phyloP scores from a whole-genome alignment of 768 basidiomycete genomes.

The Naganishia vaughanmartiniae region DNA sequence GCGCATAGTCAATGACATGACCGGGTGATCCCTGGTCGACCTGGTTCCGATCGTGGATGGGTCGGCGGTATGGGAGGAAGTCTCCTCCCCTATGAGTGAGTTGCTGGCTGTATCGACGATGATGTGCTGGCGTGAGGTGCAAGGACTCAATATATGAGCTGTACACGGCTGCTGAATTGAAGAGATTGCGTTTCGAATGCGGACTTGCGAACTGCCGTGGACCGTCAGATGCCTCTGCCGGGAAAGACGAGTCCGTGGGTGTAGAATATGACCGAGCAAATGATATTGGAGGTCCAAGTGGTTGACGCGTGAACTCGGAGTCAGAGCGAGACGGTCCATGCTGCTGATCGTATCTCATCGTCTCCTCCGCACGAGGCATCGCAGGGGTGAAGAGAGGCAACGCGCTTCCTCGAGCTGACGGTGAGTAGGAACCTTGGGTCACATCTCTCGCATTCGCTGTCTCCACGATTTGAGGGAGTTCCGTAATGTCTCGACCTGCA shows the following conservation, averaged over 20 bases:
- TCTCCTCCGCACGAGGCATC: background rate
- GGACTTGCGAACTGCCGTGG: background rate
- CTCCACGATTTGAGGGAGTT: background rate
- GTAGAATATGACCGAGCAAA: background rate
- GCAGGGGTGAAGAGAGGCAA: background rate
- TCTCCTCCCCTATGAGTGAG: no score
- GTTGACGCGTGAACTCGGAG: background rate
- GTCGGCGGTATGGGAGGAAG: background rate
- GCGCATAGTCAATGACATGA: background rate
- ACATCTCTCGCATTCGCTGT: background rate
- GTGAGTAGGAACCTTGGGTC: background rate
- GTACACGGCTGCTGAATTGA: background rate
- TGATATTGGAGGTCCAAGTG: background rate
- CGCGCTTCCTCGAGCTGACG: background rate
- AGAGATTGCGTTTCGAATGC: background rate
- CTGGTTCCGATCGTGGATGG: background rate
- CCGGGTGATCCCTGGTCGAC: background rate
- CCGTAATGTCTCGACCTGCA: background rate
- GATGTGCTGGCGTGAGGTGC: no score
- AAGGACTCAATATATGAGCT: background rate
- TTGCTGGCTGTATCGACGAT: background rate
- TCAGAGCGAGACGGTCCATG: background rate
- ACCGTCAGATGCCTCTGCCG: background rate
- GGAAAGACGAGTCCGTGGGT: background rate
- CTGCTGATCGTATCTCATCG: background rate